Conservation (phyloP, 2,329 filamentous ascomycete species). For the Exophiala sideris region DNA sequence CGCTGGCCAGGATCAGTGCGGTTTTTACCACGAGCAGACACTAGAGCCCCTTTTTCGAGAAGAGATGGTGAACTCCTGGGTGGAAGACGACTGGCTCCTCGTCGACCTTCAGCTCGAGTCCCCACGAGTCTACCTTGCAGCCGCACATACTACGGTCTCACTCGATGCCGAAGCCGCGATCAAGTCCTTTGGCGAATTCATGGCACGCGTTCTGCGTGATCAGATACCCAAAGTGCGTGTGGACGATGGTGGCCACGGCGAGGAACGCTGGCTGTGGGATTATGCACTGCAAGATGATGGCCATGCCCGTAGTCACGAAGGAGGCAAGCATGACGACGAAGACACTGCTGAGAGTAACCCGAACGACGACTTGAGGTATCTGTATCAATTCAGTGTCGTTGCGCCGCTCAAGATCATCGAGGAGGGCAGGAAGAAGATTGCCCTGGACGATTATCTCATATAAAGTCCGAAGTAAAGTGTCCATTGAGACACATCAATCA, state of each 20-base stretch:
- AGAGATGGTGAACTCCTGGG: no score
- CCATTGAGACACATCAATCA: constrained; percentile 9
- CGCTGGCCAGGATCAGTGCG: no score
- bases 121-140: constrained; percentile 16
- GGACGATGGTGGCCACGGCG: constrained; percentile 5
- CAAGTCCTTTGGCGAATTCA: constrained; percentile 18
- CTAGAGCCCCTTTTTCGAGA: neutral
- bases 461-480: neutral
- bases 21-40: no score
- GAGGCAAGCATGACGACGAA: neutral
- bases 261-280: constrained; percentile 25
- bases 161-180: constrained; percentile 22
- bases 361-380: neutral
- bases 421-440: constrained; percentile 12
- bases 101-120: neutral
- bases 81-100: constrained; percentile 4
- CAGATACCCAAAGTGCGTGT: constrained; percentile 11
- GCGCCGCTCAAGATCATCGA: constrained; percentile 13
- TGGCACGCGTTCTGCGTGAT: constrained; percentile 15
- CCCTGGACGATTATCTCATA: neutral
- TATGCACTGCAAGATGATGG: neutral
- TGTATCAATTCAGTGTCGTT: constrained; percentile 10
- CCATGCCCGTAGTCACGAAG: neutral
- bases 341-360: neutral
- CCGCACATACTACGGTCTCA: constrained; percentile 21